Percentiles rank a stretch among this genome's conserved stretches.
Conservation (phyloP, 768 basidiomycete genomes). For the Rhodotorula diobovata region DNA sequence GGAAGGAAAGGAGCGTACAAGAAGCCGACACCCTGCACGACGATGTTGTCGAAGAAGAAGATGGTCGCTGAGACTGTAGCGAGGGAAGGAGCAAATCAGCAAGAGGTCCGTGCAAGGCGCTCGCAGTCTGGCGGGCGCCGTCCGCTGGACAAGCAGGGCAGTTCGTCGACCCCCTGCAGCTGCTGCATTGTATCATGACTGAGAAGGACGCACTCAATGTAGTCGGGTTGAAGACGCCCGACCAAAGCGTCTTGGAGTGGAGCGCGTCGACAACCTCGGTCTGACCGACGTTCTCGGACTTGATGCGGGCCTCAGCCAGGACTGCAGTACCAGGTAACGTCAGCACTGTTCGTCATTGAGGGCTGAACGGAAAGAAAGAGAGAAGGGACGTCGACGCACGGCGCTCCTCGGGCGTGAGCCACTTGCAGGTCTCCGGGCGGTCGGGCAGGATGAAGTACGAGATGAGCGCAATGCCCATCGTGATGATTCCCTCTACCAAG, state of each 20-base stretch:
- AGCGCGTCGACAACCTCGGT: slow-evolving; percentile 39
- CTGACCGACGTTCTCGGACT: slow-evolving; percentile 41
- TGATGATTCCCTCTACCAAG: slow-evolving; percentile 37
- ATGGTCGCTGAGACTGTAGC: slow-evolving; percentile 20
- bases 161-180: too few relatives aligned
- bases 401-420: slow-evolving; percentile 37
- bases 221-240: slow-evolving; percentile 25
- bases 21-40: slow-evolving; percentile 16
- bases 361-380: not conserved
- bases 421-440: slow-evolving; percentile 28
- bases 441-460: slow-evolving; percentile 33
- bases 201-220: slow-evolving; percentile 16
- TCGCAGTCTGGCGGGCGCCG: too few relatives aligned
- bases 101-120: too few relatives aligned
- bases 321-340: too few relatives aligned
- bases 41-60: slow-evolving; percentile 44
- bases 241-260: slow-evolving; percentile 14
- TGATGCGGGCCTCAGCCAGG: slow-evolving; percentile 38
- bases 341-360: not conserved
- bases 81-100: not conserved
- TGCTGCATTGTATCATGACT: too few relatives aligned
- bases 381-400: slow-evolving; percentile 1
- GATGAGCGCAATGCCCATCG: slow-evolving; percentile 26
- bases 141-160: too few relatives aligned
- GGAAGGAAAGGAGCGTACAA: not conserved